Evolutionary conservation across 768 basidiomycete genomes (phyloP), one percentile per base, ranked within the genome.

Genomic region (Psilocybe azurescens): DNA sequence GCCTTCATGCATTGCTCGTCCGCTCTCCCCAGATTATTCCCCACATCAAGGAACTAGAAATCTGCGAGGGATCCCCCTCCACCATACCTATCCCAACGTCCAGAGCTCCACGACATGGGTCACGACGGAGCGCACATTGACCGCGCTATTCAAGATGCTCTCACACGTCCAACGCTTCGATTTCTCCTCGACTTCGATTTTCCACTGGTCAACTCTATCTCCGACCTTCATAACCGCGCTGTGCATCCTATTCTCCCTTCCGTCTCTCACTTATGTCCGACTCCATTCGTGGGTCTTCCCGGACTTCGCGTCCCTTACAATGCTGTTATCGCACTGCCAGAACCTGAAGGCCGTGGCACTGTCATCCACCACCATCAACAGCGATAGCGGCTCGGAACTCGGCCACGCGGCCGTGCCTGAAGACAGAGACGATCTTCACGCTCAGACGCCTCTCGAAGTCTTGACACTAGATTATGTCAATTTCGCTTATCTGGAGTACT

Each of bases 401-500:
- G 59, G 39, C 53, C 36, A 32, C 47, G 60, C 52, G 30, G 30
- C n/a, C 41, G 58, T 20, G 39, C 47, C 63, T 60, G 50, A 51
- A 53, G 49, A 47, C 11, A 46, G 30, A 46, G 64, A 60, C 14
- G 30, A 49, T 36, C 56, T 49, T 10, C 29, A 56, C 55, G 58
- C 52, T 48, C 48, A 57, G 46, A 64, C 57, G 7, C 68, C 66
- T 30, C 70, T 67, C 41, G 75, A 79, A 30, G 78, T 77, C 46
- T 69, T 82, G 41, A 79, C 79, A 2, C 74, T 82, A 58, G 81
- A 82, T 61, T 77, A 73, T 58, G 75, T 80, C 52, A 70, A 69
- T 47, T 79, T 77, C 56, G 68, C 71, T 8, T 73, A 73, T 41
- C 73, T 80, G 46, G 75, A 74, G 41, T 69, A 77, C 52, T 81